These are phyloP conservation scores for Zymoseptoria pseudotritici DNA, from an alignment of 2,329 filamentous ascomycete genomes.

Conservation along the genomic window DNA sequence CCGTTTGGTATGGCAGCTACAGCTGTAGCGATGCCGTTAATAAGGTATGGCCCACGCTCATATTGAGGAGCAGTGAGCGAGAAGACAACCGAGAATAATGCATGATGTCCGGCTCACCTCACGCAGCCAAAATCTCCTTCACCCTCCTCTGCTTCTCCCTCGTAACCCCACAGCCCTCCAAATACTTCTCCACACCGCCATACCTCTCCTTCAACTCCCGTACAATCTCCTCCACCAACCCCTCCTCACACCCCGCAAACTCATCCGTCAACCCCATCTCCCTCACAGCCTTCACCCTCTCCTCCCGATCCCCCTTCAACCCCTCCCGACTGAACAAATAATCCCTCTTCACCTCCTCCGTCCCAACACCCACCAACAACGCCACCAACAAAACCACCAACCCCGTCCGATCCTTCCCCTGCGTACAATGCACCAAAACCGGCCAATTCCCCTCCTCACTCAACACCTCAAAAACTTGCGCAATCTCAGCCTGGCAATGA, in stretches of 20 bases:
- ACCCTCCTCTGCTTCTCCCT: constrained; percentile 31
- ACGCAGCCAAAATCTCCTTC: constrained; percentile 23
- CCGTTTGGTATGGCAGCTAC: too few species aligned
- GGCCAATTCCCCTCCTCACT: constrained; percentile 50
- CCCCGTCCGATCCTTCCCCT: constrained; percentile 81
- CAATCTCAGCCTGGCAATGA: constrained; percentile 57
- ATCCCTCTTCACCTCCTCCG: constrained; percentile 59
- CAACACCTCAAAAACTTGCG: constrained; percentile 45
- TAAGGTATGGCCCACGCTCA: too few species aligned
- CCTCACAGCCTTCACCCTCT: constrained; percentile 59
- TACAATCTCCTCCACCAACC: constrained; percentile 55
- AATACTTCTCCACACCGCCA: constrained; percentile 60
- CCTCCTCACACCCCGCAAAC: constrained; percentile 59
- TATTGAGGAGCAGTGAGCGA: too few species aligned
- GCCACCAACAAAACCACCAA: constrained; percentile 62
- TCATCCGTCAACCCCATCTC: constrained; percentile 65
- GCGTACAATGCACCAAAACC: constrained; percentile 72
- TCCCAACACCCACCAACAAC: constrained; percentile 52
- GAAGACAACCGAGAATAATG: neutral
- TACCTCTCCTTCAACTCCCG: constrained; percentile 54
- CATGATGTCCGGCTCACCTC: neutral
- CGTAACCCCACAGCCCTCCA: constrained; percentile 51
- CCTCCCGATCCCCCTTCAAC: constrained; percentile 54
- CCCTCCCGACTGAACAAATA: constrained; percentile 60
- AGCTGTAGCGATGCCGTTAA: too few species aligned